These are phyloP conservation scores for Tetracentron sinense DNA, from an alignment of 164 flowering plant genomes.

Conservation along the genomic window DNA sequence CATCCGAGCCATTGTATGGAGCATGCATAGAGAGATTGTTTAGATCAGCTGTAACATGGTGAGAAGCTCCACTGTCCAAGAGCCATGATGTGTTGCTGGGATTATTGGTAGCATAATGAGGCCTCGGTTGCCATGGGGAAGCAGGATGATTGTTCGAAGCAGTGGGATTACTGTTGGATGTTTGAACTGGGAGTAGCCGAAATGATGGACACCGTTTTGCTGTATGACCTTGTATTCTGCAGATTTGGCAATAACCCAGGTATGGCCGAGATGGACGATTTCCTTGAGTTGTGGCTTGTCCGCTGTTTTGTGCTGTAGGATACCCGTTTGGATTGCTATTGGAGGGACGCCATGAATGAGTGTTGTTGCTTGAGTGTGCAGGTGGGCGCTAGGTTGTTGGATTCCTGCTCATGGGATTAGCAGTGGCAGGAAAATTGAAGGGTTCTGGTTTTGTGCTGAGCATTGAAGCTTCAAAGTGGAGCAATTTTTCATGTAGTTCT, in stretches of 20 bases:
- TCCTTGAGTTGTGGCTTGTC: not conserved
- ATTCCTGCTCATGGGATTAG: not conserved
- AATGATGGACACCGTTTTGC: not conserved
- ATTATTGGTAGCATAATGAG: too few species aligned
- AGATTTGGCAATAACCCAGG: too few species aligned
- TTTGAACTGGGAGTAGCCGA: too few species aligned
- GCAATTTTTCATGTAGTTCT: constrained; percentile 3
- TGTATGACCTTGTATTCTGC: constrained; percentile 1
- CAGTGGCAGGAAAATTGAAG: not conserved
- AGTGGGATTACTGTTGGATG: too few species aligned
- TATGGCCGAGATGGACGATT: not conserved
- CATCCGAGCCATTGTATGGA: too few species aligned
- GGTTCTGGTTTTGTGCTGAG: not conserved
- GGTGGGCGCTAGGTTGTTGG: not conserved
- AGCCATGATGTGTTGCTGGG: too few species aligned
- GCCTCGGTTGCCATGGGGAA: too few species aligned
- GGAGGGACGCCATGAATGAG: constrained; percentile 1
- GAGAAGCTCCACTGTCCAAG: too few species aligned
- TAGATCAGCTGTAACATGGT: not conserved
- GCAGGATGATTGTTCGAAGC: too few species aligned
- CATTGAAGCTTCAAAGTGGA: not conserved
- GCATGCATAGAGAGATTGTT: too few species aligned
- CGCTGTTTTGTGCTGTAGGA: not conserved
- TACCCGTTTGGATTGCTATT: not conserved
- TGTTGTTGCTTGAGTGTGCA: not conserved